phyloP scores from a whole-genome alignment of 441 rosid species.

The Viola pubescens region DNA sequence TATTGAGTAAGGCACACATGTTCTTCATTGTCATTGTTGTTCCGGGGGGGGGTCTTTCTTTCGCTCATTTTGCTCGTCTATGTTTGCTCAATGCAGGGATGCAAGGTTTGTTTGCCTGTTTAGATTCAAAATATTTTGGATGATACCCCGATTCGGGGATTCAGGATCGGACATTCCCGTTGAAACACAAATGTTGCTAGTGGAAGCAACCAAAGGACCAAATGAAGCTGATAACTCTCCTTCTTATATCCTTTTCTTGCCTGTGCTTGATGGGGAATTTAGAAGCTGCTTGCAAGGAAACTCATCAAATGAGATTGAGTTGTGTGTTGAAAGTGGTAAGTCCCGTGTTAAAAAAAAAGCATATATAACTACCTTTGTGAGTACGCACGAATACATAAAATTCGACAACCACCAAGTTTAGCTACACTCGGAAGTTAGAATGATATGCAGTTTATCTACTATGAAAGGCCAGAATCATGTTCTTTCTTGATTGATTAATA shows the following conservation, averaged over 20 bases:
- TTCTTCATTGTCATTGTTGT: neutral
- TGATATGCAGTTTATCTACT: no score
- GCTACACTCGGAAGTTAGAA: no score
- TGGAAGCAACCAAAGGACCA: slow-evolving; percentile 44
- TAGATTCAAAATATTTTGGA: slow-evolving; percentile 88
- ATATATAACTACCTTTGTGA: no score
- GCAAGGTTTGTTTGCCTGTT: slow-evolving; percentile 62
- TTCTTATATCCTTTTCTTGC: slow-evolving; percentile 43
- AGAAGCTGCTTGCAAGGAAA: slow-evolving; percentile 52
- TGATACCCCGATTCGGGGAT: slow-evolving; percentile 69
- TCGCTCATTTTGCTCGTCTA: neutral
- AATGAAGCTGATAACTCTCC: slow-evolving; percentile 1
- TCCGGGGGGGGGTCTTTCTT: neutral
- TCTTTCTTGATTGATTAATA: slow-evolving; percentile 5
- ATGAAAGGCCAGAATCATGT: no score
- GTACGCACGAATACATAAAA: no score
- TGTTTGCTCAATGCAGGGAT: slow-evolving; percentile 27
- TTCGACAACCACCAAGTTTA: no score
- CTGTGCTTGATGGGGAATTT: slow-evolving; percentile 57
- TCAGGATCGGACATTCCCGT: slow-evolving; percentile 48
- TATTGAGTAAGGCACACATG: slow-evolving; percentile 17
- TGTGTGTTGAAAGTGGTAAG: slow-evolving; percentile 63
- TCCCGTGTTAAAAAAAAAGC: slow-evolving; percentile 7
- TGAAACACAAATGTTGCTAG: slow-evolving; percentile 63
- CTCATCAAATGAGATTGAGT: slow-evolving; percentile 43